Evolutionary conservation across 2,329 filamentous ascomycete species (phyloP).

Genomic region (Curvularia sp.): DNA sequence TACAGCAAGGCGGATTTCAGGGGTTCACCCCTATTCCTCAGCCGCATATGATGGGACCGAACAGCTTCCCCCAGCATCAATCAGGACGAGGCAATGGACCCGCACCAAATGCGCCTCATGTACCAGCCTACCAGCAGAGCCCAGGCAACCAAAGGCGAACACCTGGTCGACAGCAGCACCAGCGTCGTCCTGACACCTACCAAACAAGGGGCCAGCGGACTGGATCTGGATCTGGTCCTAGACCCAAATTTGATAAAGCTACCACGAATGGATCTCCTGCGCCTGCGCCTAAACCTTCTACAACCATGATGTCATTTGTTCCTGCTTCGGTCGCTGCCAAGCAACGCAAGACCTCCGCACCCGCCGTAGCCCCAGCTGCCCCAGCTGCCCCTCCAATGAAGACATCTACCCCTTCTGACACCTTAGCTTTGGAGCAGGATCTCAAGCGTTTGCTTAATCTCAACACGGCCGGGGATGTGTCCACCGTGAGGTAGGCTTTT

Average conservation of each 20-base stretch:
- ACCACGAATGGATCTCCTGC: slow-evolving; percentile 21
- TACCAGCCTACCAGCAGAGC: slow-evolving; percentile 31
- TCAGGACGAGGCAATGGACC: slow-evolving; percentile 15
- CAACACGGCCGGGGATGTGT: slow-evolving; percentile 28
- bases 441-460: slow-evolving; percentile 49
- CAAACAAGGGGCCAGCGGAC: slow-evolving; percentile 25
- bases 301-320: slow-evolving; percentile 44
- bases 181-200: slow-evolving; percentile 35
- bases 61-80: slow-evolving; percentile 22
- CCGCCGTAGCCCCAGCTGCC: slow-evolving; percentile 21
- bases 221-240: slow-evolving; percentile 8
- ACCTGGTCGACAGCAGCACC: slow-evolving; percentile 32
- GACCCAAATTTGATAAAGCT: slow-evolving; percentile 22
- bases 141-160: slow-evolving; percentile 36
- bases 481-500: slow-evolving; percentile 33
- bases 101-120: slow-evolving; percentile 28
- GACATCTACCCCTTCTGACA: slow-evolving; percentile 27
- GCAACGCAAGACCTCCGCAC: slow-evolving; percentile 33
- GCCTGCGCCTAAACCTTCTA: slow-evolving; percentile 30
- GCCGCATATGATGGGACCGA: slow-evolving; percentile 28
- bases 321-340: slow-evolving; percentile 48
- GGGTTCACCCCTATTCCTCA: slow-evolving; percentile 35
- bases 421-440: slow-evolving; percentile 44
- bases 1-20: slow-evolving; percentile 32
- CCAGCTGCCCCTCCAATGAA: slow-evolving; percentile 25